Conservation (phyloP, 148 eudicot genomes). For the Vaccinium vitisidaea region DNA sequence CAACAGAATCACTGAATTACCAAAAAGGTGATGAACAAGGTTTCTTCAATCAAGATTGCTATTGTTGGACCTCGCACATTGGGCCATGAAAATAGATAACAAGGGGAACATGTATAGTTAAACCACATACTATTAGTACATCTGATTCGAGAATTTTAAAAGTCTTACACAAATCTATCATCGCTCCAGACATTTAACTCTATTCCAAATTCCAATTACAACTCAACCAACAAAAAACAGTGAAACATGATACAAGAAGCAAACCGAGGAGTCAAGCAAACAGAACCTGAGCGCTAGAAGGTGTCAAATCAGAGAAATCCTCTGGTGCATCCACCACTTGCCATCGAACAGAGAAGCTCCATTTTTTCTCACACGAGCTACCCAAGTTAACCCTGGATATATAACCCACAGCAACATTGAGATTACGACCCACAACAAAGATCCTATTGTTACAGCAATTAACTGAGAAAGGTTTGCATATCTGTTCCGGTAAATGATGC, state of each 20-base stretch:
- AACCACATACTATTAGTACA: background rate
- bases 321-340: slow-evolving; percentile 62
- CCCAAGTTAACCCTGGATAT: slow-evolving; percentile 30
- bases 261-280: slow-evolving; percentile 46
- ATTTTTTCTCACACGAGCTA: slow-evolving; percentile 28
- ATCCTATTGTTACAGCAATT: slow-evolving; percentile 54
- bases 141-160: slow-evolving; percentile 6
- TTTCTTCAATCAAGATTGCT: background rate
- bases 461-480: slow-evolving; percentile 89
- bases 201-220: background rate
- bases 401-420: slow-evolving; percentile 81
- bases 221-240: background rate
- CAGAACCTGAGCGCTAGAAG: slow-evolving; percentile 85
- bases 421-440: slow-evolving; percentile 76
- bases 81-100: background rate
- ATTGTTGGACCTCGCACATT: background rate
- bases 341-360: slow-evolving; percentile 67
- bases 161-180: slow-evolving; percentile 16
- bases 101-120: background rate
- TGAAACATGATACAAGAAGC: background rate
- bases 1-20: background rate
- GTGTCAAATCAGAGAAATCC: slow-evolving; percentile 55
- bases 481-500: slow-evolving; percentile 76
- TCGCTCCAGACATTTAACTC: background rate
- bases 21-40: background rate